phyloP scores from a whole-genome alignment of 2,329 filamentous ascomycete species.

The Aureobasidium sp. region DNA sequence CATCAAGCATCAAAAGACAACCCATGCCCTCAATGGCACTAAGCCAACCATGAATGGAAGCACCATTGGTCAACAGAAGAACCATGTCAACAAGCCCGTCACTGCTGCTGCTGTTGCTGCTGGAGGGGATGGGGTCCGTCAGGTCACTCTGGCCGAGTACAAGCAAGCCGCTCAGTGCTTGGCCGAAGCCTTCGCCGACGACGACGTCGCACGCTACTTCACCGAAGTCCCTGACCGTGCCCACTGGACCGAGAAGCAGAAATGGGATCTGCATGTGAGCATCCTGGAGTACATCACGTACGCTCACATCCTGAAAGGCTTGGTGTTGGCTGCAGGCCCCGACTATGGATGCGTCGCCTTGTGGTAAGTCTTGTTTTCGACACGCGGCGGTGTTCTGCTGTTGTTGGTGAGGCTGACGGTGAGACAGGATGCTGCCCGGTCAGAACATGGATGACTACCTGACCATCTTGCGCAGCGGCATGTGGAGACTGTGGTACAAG shows the following conservation, averaged over 20 bases:
- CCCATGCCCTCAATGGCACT: conserved; percentile 19
- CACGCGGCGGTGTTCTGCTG: background rate
- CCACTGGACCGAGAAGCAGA: conserved; percentile 56
- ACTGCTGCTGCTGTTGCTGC: conserved; percentile 8
- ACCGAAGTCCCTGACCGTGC: conserved; percentile 63
- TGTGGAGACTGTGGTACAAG: conserved; percentile 71
- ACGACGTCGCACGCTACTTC: conserved; percentile 68
- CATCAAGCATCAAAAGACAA: conserved; percentile 27
- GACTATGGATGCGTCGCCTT: conserved; percentile 73
- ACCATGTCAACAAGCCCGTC: background rate
- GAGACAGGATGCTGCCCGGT: conserved; percentile 64
- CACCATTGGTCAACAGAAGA: conserved; percentile 3
- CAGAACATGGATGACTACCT: conserved; percentile 65
- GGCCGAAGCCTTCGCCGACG: conserved; percentile 68
- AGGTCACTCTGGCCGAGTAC: conserved; percentile 59
- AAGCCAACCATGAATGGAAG: conserved; percentile 33
- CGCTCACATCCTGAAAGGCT: conserved; percentile 65
- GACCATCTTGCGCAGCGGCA: conserved; percentile 65
- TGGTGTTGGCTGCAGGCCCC: conserved; percentile 66
- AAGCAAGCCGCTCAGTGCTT: conserved; percentile 64
- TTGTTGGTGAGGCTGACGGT: background rate
- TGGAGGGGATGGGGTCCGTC: conserved; percentile 50
- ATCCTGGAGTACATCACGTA: conserved; percentile 73
- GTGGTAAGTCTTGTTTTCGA: conserved; percentile 51
- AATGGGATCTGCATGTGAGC: conserved; percentile 69